phyloP scores from a whole-genome alignment of 495 filamentous ascomycete genomes.

The Neurospora discreta region DNA sequence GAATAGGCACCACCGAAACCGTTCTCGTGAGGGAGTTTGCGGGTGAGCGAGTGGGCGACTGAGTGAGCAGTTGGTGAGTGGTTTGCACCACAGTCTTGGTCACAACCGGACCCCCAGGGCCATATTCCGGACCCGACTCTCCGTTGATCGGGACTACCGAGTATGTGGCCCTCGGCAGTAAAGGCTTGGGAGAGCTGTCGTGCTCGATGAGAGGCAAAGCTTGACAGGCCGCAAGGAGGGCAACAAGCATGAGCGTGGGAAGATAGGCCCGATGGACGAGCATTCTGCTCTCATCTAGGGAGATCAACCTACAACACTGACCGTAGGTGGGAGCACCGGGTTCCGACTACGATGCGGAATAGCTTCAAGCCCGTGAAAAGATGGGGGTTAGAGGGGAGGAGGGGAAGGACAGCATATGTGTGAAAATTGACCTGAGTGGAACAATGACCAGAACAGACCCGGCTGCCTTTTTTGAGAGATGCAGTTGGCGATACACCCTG shows the following conservation, averaged over 20 bases:
- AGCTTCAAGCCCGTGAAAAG: not conserved
- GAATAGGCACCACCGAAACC: conserved; percentile 7
- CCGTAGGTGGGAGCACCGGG: not conserved
- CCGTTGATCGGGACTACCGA: conserved; percentile 21
- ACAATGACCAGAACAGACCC: not conserved
- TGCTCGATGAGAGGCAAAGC: conserved; percentile 10
- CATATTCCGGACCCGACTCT: conserved; percentile 6
- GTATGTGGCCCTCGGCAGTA: conserved; percentile 18
- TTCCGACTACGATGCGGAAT: not conserved
- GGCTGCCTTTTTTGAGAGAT: not conserved
- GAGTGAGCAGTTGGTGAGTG: not conserved
- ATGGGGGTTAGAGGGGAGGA: not conserved
- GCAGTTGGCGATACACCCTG: not conserved
- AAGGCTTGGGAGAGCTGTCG: not conserved
- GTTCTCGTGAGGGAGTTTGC: not conserved
- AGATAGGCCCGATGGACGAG: conserved; percentile 2
- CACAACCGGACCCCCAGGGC: conserved; percentile 1
- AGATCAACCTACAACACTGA: not conserved
- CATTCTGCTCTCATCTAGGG: conserved; percentile 8
- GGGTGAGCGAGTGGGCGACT: not conserved
- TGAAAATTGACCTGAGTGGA: not conserved
- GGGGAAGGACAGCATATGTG: not conserved
- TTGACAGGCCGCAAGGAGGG: conserved; percentile 2
- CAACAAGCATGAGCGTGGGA: conserved; percentile 1
- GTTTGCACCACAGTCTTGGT: conserved; percentile 13